Evolutionary conservation across 2,329 filamentous ascomycete genomes (phyloP), one percentile per base, ranked within the genome.

Genomic region (Xylariaceae sp.): DNA sequence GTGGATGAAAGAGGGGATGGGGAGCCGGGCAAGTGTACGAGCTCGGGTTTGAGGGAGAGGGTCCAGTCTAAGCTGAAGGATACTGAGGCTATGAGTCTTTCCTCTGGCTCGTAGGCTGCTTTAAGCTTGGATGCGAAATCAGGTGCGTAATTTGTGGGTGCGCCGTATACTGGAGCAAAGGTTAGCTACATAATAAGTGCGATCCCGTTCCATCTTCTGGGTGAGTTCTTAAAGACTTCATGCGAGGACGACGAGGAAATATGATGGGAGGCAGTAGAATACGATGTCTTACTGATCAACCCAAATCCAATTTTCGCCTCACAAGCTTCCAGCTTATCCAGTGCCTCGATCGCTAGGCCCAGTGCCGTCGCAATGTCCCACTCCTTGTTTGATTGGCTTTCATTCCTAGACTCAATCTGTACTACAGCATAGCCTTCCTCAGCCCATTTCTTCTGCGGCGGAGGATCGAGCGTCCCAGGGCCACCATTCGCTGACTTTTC

Each of bases 371-470:
- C 30, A 36, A 63, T 56, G n/a, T 53, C 44, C 41, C 13, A 57
- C 45, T 13, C 50, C 43, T 59, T 41, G 2, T 16, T 20, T 18
- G 11, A 26, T 15, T 56, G 42, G 18, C 59, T 7, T 6, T 58
- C 33, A 23, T 59, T 41, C n/a, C 58, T 60, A 1, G 73, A 62
- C 2, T 71, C 64, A 0, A 88, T 65, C 65, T 87, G 79, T 0
- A 75, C 82, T 3, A 89, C 84, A 0, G 81, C 74, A 59, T 82
- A 89, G 0, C 86, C 84, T 66, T 90, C 87, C 65, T 90, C 86
- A 0, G 85, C 86, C 87, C 87, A 89, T 69, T 89, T 90, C 55
- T 81, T 66, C 11, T 82, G 63, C 0, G 83, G 81, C 7, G 79
- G 75, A 0, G 86, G 85, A 48, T 76, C 75, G 6, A 72, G 55